Evolutionary conservation across 2,329 filamentous ascomycete genomes (phyloP).

Genomic region (Aspergillus ochraceus): DNA sequence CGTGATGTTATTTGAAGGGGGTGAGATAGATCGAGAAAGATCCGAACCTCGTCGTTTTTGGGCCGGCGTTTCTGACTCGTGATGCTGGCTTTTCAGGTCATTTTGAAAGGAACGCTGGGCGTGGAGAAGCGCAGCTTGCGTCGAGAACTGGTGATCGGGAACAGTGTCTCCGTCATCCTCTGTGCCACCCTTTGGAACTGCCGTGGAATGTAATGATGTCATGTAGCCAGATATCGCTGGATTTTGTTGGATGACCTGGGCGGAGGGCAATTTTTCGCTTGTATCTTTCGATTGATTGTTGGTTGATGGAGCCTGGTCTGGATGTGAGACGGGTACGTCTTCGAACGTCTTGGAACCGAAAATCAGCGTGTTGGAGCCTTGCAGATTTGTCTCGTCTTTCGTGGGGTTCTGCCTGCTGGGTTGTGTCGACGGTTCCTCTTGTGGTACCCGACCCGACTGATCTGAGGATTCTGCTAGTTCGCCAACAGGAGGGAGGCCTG

Average conservation of each 20-base stretch:
- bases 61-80: slow-evolving; percentile 14
- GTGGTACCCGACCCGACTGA: background rate
- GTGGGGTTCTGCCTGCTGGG: background rate
- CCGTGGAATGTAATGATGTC: slow-evolving; percentile 42
- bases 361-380: slow-evolving; percentile 9
- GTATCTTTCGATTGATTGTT: slow-evolving; percentile 18
- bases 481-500: background rate
- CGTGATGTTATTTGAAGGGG: slow-evolving; percentile 25
- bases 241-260: slow-evolving; percentile 34
- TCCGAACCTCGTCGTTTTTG: slow-evolving; percentile 14
- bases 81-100: slow-evolving; percentile 33
- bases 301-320: slow-evolving; percentile 7
- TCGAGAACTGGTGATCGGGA: slow-evolving; percentile 38
- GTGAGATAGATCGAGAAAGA: slow-evolving; percentile 11
- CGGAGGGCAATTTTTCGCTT: slow-evolving; percentile 36
- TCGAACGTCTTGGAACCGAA: slow-evolving; percentile 18
- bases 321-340: slow-evolving; percentile 13
- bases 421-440: background rate
- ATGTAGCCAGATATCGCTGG: slow-evolving; percentile 31
- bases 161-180: slow-evolving; percentile 22
- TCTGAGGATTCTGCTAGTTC: background rate
- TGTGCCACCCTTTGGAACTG: slow-evolving; percentile 26
- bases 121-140: slow-evolving; percentile 40
- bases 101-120: slow-evolving; percentile 43
- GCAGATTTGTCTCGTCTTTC: background rate